Conservation (phyloP, 2,329 filamentous ascomycete genomes). For the Alternaria sp. region DNA sequence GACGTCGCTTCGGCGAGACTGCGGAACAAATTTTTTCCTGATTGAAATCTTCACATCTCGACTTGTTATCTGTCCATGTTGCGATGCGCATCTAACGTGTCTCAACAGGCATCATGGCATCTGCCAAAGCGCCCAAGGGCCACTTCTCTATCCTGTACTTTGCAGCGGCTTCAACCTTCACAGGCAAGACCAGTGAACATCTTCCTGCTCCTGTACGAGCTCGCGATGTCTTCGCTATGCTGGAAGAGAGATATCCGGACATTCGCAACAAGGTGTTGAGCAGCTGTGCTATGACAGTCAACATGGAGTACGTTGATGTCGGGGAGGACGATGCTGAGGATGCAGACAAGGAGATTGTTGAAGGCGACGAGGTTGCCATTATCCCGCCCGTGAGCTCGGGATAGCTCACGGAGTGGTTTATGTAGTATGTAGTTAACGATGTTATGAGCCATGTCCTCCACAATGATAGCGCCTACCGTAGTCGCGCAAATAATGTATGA, state of each 20-base stretch:
- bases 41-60: slow-evolving; percentile 24
- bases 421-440: neutral
- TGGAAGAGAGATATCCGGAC: slow-evolving; percentile 76
- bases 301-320: slow-evolving; percentile 81
- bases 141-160: slow-evolving; percentile 86
- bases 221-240: slow-evolving; percentile 68
- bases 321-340: slow-evolving; percentile 60
- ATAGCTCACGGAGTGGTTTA: neutral
- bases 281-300: slow-evolving; percentile 80
- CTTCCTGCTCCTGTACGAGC: slow-evolving; percentile 73
- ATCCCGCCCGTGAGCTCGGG: slow-evolving; percentile 90
- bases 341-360: slow-evolving; percentile 65
- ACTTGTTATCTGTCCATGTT: neutral
- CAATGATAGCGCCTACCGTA: neutral
- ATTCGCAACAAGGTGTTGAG: slow-evolving; percentile 73
- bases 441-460: neutral
- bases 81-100: slow-evolving; percentile 24
- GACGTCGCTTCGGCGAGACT: slow-evolving; percentile 45
- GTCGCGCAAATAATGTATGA: neutral
- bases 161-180: slow-evolving; percentile 76
- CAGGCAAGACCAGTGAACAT: slow-evolving; percentile 71
- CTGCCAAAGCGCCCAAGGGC: slow-evolving; percentile 63
- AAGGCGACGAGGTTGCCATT: slow-evolving; percentile 84
- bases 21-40: slow-evolving; percentile 48
- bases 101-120: slow-evolving; percentile 44